A percentile compares a stretch with the other conserved stretches of the same genome.
Conservation (phyloP, 2,329 filamentous ascomycete genomes). For the Fusarium falciforme region DNA sequence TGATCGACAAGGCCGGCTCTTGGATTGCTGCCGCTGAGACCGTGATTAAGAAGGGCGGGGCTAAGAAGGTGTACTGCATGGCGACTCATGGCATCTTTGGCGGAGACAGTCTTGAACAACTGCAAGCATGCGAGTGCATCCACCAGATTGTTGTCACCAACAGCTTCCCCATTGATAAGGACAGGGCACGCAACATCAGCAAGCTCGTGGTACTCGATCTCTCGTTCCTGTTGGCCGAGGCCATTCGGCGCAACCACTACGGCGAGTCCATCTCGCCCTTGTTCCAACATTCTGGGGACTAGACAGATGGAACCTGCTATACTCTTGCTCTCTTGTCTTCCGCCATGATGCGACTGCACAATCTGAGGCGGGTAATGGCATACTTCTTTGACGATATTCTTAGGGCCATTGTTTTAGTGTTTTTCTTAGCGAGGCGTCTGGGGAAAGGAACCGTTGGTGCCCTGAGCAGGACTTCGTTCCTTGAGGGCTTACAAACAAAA, state of each 20-base stretch:
- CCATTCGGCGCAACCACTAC: slow-evolving; percentile 95
- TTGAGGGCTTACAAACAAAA: slow-evolving; percentile 24
- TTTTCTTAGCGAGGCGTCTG: slow-evolving; percentile 53
- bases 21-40: slow-evolving; percentile 99
- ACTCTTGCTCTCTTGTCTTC: slow-evolving; percentile 15
- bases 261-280: slow-evolving; percentile 82
- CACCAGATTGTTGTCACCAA: slow-evolving; percentile 96
- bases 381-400: slow-evolving; percentile 29
- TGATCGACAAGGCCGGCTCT: slow-evolving; percentile 96
- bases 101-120: slow-evolving; percentile 86
- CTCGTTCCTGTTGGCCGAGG: slow-evolving; percentile 87
- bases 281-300: slow-evolving; percentile 75
- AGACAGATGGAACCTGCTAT: slow-evolving; percentile 37
- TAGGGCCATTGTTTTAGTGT: slow-evolving; percentile 29
- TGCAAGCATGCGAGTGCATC: slow-evolving; percentile 93
- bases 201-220: slow-evolving; percentile 93
- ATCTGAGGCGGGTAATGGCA: slow-evolving; percentile 1
- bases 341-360: slow-evolving; percentile 14
- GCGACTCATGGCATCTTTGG: slow-evolving; percentile 97
- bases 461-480: slow-evolving; percentile 23
- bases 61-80: slow-evolving; percentile 96
- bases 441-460: slow-evolving; percentile 39
- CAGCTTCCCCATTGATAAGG: slow-evolving; percentile 89
- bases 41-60: slow-evolving; percentile 90
- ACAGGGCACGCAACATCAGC: slow-evolving; percentile 75